Evolutionary conservation across 163 green algal genomes (phyloP).

Genomic region (Trebouxiophyceae sp.): DNA sequence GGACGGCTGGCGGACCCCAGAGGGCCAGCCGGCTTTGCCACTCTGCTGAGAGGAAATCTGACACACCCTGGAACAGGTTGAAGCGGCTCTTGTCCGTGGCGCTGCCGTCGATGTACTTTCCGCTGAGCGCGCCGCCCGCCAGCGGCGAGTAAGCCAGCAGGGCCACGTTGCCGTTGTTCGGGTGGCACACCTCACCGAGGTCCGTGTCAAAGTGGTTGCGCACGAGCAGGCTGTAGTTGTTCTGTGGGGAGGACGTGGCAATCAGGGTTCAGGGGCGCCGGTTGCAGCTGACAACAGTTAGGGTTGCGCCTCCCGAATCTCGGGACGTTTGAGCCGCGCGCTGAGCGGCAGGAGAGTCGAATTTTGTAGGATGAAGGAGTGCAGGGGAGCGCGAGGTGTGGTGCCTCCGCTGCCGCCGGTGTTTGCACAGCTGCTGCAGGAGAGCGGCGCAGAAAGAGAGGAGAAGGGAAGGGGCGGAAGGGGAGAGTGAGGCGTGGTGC

Average conservation of each 20-base stretch:
- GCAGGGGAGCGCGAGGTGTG: too few species aligned
- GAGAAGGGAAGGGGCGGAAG: too few species aligned
- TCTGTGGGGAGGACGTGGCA: background rate
- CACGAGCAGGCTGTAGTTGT: conserved; percentile 22
- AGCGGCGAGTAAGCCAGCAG: conserved; percentile 83
- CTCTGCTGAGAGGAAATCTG: background rate
- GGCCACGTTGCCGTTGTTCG: conserved; percentile 41
- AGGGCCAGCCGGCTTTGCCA: background rate
- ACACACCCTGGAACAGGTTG: conserved; percentile 29
- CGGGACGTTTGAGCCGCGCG: too few species aligned
- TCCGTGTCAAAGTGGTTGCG: conserved; percentile 59
- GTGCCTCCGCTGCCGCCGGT: too few species aligned
- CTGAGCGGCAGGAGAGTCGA: too few species aligned
- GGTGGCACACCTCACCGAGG: conserved; percentile 56
- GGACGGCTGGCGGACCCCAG: too few species aligned
- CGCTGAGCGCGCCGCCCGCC: conserved; percentile 58
- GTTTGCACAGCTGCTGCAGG: too few species aligned
- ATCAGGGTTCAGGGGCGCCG: conserved; percentile 1
- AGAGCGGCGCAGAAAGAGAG: too few species aligned
- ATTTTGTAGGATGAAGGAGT: too few species aligned
- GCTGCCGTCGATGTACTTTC: conserved; percentile 70
- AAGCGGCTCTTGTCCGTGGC: conserved; percentile 11
- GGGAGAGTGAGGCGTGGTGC: too few species aligned
- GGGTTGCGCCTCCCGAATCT: too few species aligned
- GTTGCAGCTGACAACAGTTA: too few species aligned